These are phyloP conservation scores for Gossypium ekmanianum DNA, from an alignment of 345 rosid genomes.

Conservation along the genomic window DNA sequence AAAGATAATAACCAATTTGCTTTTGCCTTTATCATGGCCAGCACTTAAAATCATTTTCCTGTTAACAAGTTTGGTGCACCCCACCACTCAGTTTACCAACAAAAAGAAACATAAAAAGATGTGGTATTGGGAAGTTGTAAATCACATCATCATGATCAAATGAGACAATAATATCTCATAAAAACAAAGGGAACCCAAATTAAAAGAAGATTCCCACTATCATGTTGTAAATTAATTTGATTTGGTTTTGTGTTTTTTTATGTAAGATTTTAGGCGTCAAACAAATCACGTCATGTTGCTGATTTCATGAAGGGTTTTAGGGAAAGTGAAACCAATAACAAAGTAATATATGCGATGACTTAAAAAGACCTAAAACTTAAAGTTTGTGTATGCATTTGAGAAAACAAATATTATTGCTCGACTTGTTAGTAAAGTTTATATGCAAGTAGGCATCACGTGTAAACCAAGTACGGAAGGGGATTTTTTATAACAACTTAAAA, in stretches of 20 bases:
- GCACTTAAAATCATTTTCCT: not conserved
- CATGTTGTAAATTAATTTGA: not conserved
- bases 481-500: not conserved
- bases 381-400: not conserved
- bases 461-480: not conserved
- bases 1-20: not conserved
- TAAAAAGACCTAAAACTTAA: not conserved
- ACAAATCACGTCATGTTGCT: not conserved
- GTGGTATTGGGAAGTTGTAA: not conserved
- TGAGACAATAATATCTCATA: not conserved
- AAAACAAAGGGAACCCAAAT: not conserved
- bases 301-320: not conserved
- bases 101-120: not conserved
- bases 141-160: not conserved
- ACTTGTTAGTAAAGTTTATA: not conserved
- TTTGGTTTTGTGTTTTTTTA: not conserved
- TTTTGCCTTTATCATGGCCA: not conserved
- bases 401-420: not conserved
- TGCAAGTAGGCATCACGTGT: not conserved
- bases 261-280: not conserved
- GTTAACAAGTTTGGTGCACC: not conserved
- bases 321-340: not conserved
- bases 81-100: not conserved
- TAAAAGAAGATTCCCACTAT: not conserved
- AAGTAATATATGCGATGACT: conserved; percentile 5